Evolutionary conservation across 2,329 filamentous ascomycete genomes (phyloP), one percentile per base, ranked within the genome.

Genomic region (Xylariaceae sp.): DNA sequence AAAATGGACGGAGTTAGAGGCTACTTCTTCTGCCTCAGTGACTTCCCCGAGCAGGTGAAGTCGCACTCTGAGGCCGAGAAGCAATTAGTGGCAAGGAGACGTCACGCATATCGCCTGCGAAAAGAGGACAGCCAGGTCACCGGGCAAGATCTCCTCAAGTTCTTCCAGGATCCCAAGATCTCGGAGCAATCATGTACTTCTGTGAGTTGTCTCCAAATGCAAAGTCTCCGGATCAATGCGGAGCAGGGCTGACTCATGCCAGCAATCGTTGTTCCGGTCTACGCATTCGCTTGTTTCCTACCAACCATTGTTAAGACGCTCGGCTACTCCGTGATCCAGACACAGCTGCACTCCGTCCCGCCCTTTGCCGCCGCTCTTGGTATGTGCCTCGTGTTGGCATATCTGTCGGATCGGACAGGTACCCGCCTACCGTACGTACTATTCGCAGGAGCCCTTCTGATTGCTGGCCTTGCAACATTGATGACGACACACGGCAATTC

Each of bases 1-100:
- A 60, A 65, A 32, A 60, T 70, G 45, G 53, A 62, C 37, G 63
- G 65, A 1, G 56, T 65, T 10, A 62, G 58, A 4, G 66, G 66
- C 0, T 57, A 49, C 39, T 56, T 50, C 44, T 52, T 44, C 37
- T 47, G 49, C 31, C 22, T 49, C 10, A 42, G 36, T 7, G 47
- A 53, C 17, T 42, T 53, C 19, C 45, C 44, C 1, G 28, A 19
- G 8, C 36, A 46, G n/a, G 38, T 35, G 4, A 42, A 26, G 23
- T 55, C 44, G 47, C 41, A 37, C n/a, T 44, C 39, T 39, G 44
- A 50, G 24, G 40, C 49, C 8, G 56, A 58, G 23, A 54, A 51
- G 29, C 32, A 52, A 22, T 59, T 56, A 7, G 13, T 61, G 21
- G 7, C 45, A 13, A 31, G 17, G 3, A 42, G 42, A 22, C 37